Base-by-base conservation (phyloP, 768 basidiomycete species). In the Paxillus rubicundulus region DNA sequence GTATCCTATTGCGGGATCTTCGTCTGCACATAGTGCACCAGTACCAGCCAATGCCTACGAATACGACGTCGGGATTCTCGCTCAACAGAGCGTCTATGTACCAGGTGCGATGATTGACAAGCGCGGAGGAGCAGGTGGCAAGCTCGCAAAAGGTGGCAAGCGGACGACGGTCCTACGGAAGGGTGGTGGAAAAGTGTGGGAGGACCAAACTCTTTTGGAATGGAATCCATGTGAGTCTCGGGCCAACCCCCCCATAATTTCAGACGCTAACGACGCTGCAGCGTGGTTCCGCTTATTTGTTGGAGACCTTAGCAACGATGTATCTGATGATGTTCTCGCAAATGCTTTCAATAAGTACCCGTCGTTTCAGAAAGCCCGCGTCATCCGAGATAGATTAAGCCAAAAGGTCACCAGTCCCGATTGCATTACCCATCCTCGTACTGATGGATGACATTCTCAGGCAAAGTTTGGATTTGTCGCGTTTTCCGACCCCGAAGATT, bases 241-340 rank as follows among this genome's bases (percentile, higher is more conserved):
- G 33, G 36, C 49, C 34, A 16, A 12, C n/a, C 43, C 33, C 21
- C 9, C 41, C 33, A 32, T 8, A 2, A 20, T 20, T 13, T 9
- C 40, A 43, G 2, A 8, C 6, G 60, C 57, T 60, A 28, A 62
- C 27, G 1, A 39, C 40, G 38, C 39, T 50, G 37, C 12, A 96
- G 94, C 91, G 13, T 98, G 95, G 95, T 99, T 96, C 74, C 84
- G 97, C 27, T 74, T 99, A 38, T 99, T 99, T 64, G 94, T 98
- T 18, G 97, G 97, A 38, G 96, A 99, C 70, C 80, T 98, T 33
- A 96, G 94, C 63, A 98, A 98, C 66, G 97, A 98, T 71, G 94
- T 98, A 38, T 94, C 92, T 45, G 97, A 98, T 64, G 92, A 97
- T 59, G 89, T 96, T 16, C 81, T 98, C 16, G 74, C 91, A 45